Evolutionary conservation across 768 basidiomycete genomes (phyloP), one percentile per base, ranked within the genome.

Genomic region (Auricularia cornea): DNA sequence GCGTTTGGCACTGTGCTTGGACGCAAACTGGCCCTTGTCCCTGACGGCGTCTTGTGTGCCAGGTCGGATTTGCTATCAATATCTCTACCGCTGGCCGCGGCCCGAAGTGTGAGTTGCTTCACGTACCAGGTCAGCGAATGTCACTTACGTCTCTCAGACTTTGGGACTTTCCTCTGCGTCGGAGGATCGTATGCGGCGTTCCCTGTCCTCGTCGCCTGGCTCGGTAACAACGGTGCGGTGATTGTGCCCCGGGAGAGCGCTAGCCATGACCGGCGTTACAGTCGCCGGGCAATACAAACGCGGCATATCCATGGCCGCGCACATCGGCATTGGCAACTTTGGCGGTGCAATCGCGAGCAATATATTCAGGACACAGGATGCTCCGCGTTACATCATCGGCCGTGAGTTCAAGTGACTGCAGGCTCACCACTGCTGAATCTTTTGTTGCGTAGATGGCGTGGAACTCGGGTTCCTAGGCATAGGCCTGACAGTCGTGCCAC

Each of bases 391-490:
- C 68, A 72, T 83, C 41, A 68, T 86, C 51, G 88, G 88, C 28
- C 84, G 88, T 88, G 40, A 35, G 64, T 65, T 20, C 44, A 1
- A 38, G 35, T 20, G 44, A 12, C 44, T 18, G 5, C 16, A 18
- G 20, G 16, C 16, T 48, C 6, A 6, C 44, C 23, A 18, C 44
- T 48, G 44, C 10, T 48, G 10, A 1, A 18, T 23, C 23, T n/a
- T n/a, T n/a, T n/a, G 44, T 16, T 20, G 44, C 2, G 10, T 48
- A 87, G 87, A 88, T 67, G 84, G 75, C 1, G 59, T 86, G 16
- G 86, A 87, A 71, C 74, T 89, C 26, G 86, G 86, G 84, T 86
- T 88, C 63, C 79, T 88, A 23, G 83, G 82, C 3, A 84, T 90
- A 33, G 87, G 87, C 0, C 74, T 87, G 67, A 75, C 87, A 6